These are phyloP conservation scores for Paramecium tetraurelia DNA, from an alignment of 73 alveolate genomes.

Conservation along the genomic window DNA sequence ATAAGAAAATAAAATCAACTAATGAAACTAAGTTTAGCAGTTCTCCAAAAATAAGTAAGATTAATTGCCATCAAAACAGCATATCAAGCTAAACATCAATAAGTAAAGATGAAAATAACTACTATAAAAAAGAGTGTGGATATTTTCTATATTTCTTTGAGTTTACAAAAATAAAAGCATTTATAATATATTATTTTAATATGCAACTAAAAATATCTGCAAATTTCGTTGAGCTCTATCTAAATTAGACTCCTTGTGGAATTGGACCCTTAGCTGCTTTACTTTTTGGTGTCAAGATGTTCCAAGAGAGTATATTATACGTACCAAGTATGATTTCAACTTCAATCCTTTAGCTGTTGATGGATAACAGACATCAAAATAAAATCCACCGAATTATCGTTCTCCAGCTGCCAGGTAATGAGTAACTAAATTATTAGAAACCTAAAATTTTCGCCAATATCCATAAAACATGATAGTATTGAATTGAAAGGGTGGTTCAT, in stretches of 20 bases:
- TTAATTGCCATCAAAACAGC: neutral
- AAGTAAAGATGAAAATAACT: neutral
- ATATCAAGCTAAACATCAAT: neutral
- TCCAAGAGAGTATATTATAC: neutral
- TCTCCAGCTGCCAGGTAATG: neutral
- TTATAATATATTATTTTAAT: neutral
- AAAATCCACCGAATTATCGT: neutral
- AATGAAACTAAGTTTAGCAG: neutral
- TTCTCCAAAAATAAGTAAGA: neutral
- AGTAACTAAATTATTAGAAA: neutral
- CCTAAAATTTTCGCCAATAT: neutral
- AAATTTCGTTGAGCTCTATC: neutral
- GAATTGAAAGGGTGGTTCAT: slow-evolving; percentile 54
- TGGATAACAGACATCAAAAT: neutral
- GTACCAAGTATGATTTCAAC: neutral
- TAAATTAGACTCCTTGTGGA: neutral
- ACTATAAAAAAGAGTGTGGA: neutral
- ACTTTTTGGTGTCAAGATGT: neutral
- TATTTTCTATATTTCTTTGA: neutral
- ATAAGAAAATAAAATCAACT: neutral
- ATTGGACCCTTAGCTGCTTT: neutral
- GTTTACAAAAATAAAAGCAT: neutral
- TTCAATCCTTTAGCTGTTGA: neutral
- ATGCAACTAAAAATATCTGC: neutral
- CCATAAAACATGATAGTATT: neutral